Percentiles rank a stretch among this genome's conserved stretches.
Conservation (phyloP, 495 filamentous ascomycete species). For the Penicillium atrosanguineum region DNA sequence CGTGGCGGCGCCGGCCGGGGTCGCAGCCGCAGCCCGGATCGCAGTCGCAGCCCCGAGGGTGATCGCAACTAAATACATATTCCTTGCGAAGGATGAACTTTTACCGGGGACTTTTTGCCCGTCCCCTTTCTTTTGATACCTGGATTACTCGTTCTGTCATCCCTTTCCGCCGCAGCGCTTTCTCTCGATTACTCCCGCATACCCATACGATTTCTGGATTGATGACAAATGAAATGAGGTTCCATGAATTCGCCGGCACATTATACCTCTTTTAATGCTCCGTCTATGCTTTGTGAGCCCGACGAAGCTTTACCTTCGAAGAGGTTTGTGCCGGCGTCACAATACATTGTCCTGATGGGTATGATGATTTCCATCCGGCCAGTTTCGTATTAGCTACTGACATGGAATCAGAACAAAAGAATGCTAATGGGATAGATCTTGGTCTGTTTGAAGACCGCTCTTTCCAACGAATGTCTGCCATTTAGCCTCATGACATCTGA, state of each 20-base stretch:
- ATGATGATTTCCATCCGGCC: not conserved
- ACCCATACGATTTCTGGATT: conserved; percentile 10
- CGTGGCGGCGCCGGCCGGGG: conserved; percentile 47
- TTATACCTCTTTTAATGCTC: not conserved
- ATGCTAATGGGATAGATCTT: not conserved
- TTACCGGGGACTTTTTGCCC: not conserved
- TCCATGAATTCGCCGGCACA: conserved; percentile 9
- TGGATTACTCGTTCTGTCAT: conserved; percentile 11
- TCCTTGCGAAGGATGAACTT: not conserved
- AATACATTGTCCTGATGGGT: conserved; percentile 31
- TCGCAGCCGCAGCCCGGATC: conserved; percentile 52
- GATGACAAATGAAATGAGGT: conserved; percentile 6
- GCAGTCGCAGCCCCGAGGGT: conserved; percentile 59
- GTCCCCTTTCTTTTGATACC: conserved; percentile 13
- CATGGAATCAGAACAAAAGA: conserved; percentile 13
- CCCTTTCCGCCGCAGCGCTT: conserved; percentile 1
- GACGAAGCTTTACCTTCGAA: conserved; percentile 1
- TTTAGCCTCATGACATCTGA: conserved; percentile 1
- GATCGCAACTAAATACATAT: conserved; percentile 33
- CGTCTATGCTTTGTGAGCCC: not conserved
- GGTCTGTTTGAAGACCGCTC: not conserved
- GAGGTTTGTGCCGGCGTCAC: conserved; percentile 32
- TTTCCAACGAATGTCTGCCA: not conserved
- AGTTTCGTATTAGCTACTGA: conserved; percentile 6
- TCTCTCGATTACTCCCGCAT: conserved; percentile 2